A percentile compares a stretch with the other conserved stretches of the same genome.
These are phyloP conservation scores for Sarocladiaceae sp. DNA, from an alignment of 2,329 filamentous ascomycete genomes.

Conservation along the genomic window DNA sequence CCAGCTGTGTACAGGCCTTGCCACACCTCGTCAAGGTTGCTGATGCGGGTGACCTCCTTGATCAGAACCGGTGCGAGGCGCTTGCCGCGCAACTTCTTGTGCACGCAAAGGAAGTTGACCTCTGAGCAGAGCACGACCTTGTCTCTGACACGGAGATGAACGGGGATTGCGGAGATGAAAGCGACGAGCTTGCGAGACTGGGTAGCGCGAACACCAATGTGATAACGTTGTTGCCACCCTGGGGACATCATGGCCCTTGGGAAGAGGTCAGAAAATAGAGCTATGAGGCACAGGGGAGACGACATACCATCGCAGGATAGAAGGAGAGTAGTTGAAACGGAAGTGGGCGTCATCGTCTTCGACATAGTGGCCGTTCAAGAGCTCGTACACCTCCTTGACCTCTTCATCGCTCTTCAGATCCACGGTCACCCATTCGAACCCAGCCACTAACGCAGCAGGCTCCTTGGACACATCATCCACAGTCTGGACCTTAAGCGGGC, in stretches of 20 bases:
- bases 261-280: too few relatives aligned
- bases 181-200: constrained; percentile 85
- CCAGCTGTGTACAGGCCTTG: constrained; percentile 97
- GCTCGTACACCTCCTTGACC: constrained; percentile 85
- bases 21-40: constrained; percentile 81
- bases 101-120: constrained; percentile 97
- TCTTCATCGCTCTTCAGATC: constrained; percentile 75
- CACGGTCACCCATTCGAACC: constrained; percentile 93
- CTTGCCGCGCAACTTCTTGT: constrained; percentile 95
- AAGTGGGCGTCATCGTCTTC: constrained; percentile 98
- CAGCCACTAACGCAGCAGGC: constrained; percentile 68
- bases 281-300: too few relatives aligned
- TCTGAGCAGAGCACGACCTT: constrained; percentile 76
- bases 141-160: constrained; percentile 74
- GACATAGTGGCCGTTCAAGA: constrained; percentile 91
- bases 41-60: constrained; percentile 93
- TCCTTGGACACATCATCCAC: constrained; percentile 75
- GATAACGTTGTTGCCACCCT: constrained; percentile 91
- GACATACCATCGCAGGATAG: constrained; percentile 80
- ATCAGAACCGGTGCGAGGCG: constrained; percentile 90
- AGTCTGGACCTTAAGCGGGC: constrained; percentile 77
- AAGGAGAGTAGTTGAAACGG: constrained; percentile 89
- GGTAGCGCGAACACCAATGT: constrained; percentile 84
- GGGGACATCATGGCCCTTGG: constrained; percentile 86
- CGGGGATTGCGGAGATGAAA: constrained; percentile 92